Conservation (phyloP, 768 basidiomycete species). For the Gymnopilus dilepis region DNA sequence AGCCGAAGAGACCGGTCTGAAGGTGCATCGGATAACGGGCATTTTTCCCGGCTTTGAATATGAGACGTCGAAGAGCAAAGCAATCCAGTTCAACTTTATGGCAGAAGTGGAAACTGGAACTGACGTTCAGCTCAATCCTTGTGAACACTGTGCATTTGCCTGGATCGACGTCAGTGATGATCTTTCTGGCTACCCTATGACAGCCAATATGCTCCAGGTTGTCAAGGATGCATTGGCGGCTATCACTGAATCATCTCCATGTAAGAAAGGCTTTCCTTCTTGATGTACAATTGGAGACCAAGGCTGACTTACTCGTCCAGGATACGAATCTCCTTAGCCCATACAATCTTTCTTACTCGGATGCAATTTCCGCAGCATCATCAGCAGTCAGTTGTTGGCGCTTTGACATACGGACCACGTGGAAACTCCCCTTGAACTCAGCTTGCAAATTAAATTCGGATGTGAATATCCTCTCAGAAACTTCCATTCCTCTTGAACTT, state of each 20-base stretch:
- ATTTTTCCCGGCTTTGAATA: constrained; percentile 19
- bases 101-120: constrained; percentile 5
- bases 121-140: constrained; percentile 10
- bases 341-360: no score
- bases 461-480: no score
- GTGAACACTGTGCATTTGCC: constrained; percentile 16
- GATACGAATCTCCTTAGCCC: no score
- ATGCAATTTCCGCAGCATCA: no score
- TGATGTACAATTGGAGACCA: no score
- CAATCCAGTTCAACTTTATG: constrained; percentile 21
- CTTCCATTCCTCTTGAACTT: no score
- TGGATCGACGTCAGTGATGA: constrained; percentile 16
- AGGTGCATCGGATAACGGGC: constrained; percentile 5
- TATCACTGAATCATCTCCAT: neutral
- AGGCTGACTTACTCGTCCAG: no score
- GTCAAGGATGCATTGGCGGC: constrained; percentile 2
- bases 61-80: constrained; percentile 15
- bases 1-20: constrained; percentile 18
- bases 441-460: no score
- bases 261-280: no score
- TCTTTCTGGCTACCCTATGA: constrained; percentile 15
- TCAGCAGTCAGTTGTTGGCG: no score
- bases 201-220: constrained; percentile 3
- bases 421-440: no score
- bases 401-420: no score